phyloP scores from a whole-genome alignment of 768 basidiomycete genomes.

The Leccinum arenicola region DNA sequence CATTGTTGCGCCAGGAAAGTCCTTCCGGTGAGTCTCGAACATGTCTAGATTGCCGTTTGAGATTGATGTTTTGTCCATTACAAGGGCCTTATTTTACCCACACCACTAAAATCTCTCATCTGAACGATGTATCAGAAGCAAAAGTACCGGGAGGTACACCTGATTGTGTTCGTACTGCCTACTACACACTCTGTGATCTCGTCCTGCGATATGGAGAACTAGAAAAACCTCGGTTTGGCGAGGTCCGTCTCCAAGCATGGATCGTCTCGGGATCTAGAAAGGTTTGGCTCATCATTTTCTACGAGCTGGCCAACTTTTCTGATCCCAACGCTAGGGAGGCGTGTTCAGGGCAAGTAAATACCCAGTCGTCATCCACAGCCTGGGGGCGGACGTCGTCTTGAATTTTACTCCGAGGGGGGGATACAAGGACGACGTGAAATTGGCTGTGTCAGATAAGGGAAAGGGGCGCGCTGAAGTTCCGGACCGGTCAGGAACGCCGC shows the following conservation, averaged over 20 bases:
- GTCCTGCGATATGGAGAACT: slow-evolving; percentile 36
- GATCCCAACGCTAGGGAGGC: slow-evolving; percentile 18
- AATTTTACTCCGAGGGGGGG: slow-evolving; percentile 26
- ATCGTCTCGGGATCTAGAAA: slow-evolving; percentile 37
- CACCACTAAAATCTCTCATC: slow-evolving; percentile 13
- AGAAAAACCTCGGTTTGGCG: slow-evolving; percentile 31
- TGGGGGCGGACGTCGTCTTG: slow-evolving; percentile 25
- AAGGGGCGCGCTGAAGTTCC: slow-evolving; percentile 8
- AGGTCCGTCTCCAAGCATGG: slow-evolving; percentile 42
- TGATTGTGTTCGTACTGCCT: slow-evolving; percentile 18
- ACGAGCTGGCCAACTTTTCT: not conserved
- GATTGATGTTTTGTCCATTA: slow-evolving; percentile 3
- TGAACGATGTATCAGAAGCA: slow-evolving; percentile 9
- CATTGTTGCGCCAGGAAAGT: slow-evolving; percentile 21
- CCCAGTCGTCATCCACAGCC: slow-evolving; percentile 23
- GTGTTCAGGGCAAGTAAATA: slow-evolving; percentile 22
- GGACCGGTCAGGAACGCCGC: slow-evolving; percentile 6
- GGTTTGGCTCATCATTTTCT: slow-evolving; percentile 20
- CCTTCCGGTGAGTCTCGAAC: slow-evolving; percentile 17
- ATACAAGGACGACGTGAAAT: slow-evolving; percentile 10
- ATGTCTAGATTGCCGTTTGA: not conserved
- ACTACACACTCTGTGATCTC: slow-evolving; percentile 29
- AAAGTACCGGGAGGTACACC: slow-evolving; percentile 28
- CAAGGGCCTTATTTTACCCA: slow-evolving; percentile 31
- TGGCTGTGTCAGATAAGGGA: slow-evolving; percentile 8